These are phyloP conservation scores for Heterobasidion irregulare DNA, from an alignment of 1,284 basidiomycete species.

Conservation along the genomic window DNA sequence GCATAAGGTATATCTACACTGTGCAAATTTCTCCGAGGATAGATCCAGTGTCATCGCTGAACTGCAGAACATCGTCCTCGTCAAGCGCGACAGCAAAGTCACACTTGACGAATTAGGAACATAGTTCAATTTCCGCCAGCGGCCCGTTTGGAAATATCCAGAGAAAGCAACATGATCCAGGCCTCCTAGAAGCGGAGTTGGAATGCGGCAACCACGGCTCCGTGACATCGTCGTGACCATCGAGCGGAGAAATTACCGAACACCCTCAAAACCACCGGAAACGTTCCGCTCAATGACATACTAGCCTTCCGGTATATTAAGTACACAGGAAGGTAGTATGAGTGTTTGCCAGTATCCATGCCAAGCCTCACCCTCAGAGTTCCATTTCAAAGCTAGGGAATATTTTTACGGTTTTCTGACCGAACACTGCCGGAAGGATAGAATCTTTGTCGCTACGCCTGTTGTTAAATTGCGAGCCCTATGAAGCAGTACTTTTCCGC, in stretches of 20 bases:
- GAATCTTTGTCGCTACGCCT: no score
- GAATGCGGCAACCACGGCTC: neutral
- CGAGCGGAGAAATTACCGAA: neutral
- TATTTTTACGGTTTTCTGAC: neutral
- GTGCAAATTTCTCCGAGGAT: no score
- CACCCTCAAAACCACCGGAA: neutral
- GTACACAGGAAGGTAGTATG: neutral
- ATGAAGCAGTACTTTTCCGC: no score
- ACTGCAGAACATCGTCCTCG: no score
- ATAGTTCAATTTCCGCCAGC: no score
- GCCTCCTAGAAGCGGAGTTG: neutral
- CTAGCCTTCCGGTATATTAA: neutral
- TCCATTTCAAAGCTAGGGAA: neutral
- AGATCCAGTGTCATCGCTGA: no score
- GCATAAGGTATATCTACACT: no score
- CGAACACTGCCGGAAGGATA: neutral
- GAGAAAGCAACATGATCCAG: no score
- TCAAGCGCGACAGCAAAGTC: no score
- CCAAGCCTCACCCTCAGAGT: neutral
- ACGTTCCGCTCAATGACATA: neutral
- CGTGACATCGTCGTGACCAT: neutral
- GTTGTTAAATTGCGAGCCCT: no score
- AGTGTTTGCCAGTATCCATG: neutral
- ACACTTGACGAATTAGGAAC: no score
- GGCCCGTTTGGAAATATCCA: no score